phyloP scores from a whole-genome alignment of 768 basidiomycete genomes.

The Suillus clintonianus region DNA sequence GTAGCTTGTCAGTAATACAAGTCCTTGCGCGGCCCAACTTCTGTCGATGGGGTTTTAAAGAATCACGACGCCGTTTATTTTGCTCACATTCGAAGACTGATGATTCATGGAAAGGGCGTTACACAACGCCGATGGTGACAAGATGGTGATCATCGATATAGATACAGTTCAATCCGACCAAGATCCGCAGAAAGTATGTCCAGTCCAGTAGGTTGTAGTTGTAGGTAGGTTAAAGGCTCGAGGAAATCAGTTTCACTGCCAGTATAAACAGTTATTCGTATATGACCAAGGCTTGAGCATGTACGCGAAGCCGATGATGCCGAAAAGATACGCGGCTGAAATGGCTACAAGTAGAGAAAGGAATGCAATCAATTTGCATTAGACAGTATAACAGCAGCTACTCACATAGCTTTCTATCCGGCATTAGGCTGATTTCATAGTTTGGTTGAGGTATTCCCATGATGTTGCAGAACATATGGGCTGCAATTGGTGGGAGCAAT shows the following conservation, averaged over 20 bases:
- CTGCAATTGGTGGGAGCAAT: conserved; percentile 70
- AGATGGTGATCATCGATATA: too few relatives aligned
- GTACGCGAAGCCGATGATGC: conserved; percentile 58
- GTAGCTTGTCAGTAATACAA: not conserved
- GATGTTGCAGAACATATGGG: conserved; percentile 91
- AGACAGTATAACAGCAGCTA: conserved; percentile 14
- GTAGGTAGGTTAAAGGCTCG: not conserved
- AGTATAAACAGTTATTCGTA: conserved; percentile 42
- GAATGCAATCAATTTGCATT: conserved; percentile 9
- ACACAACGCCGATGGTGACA: not conserved
- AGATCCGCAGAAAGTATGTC: not conserved
- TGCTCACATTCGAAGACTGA: not conserved
- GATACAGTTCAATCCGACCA: not conserved
- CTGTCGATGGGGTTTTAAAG: not conserved
- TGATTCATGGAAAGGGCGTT: not conserved
- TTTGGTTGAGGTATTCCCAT: conserved; percentile 84
- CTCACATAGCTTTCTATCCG: conserved; percentile 53
- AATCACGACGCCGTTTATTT: not conserved
- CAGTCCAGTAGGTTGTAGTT: not conserved
- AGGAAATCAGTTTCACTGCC: conserved; percentile 25
- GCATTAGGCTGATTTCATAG: conserved; percentile 56
- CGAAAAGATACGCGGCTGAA: conserved; percentile 52
- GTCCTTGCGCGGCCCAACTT: not conserved
- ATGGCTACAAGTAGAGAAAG: conserved; percentile 46
- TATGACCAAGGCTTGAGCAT: conserved; percentile 56